Base-by-base conservation (phyloP, 164 flowering plant genomes). In the Stephania japonica region DNA sequence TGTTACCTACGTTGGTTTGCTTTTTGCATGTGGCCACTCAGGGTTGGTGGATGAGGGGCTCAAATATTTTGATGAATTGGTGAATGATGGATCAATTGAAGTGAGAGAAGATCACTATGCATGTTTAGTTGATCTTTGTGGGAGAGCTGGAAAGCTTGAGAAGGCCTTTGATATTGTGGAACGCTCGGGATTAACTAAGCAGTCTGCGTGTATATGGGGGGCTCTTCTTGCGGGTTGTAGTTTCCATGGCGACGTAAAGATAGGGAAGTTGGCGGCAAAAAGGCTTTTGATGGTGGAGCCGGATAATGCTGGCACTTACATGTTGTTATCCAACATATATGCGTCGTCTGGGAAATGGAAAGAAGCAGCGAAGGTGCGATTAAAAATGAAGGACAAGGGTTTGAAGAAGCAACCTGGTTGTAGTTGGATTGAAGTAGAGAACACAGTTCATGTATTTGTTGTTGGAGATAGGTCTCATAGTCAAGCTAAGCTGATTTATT, bases 81-180 rank as follows among this genome's bases (percentile, higher is more conserved):
- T 72, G 14, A 21, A 68, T 42, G 41, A 72, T 13, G 14, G 56
- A 41, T 72, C 59, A 24, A 64, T 72, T 19, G 32, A 72, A 72
- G 74, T 61, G 53, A 72, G 74, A 72, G 74, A 62, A 72, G 67
- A 72, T 10, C 74, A 72, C 19, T 72, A 72, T 56, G 66, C 74
- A 14, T 61, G 74, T 67, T 72, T 72, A 23, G 67, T 72, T 32
- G 74, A 72, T 72, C 49, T 72, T 13, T 72, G 74, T 56, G 74
- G 67, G 27, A 44, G 74, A 11, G 74, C 74, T 19, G 66, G 74
- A 44, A 59, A 53, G 25, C 67, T 72, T 6, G 32, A 72, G 16
- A 56, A 72, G 49, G 74, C 66, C 24, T 53, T 56, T 42, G n/a
- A 64, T 27, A 42, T 72, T 64, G 65, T 44, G 6, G 26, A 72